phyloP scores from a whole-genome alignment of 169 alveolate species.

The Amoebophrya sp. region DNA sequence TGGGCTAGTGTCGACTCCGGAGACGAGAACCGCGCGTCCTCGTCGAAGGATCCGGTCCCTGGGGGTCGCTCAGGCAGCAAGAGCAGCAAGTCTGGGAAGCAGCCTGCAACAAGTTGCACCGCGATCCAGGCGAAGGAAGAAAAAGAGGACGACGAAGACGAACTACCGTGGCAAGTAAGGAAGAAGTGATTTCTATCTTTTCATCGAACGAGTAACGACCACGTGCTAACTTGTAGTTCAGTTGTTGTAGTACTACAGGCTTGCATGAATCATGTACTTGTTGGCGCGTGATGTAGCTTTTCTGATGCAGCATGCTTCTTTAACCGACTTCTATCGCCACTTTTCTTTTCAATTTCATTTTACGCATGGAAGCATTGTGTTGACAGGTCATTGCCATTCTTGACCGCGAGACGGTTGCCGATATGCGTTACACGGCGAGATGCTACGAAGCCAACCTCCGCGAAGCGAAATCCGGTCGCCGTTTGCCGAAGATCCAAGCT shows the following conservation, averaged over 20 bases:
- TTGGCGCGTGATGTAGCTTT: too few relatives aligned
- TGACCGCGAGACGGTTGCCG: slow-evolving; percentile 18
- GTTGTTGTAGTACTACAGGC: not conserved
- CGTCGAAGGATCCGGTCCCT: not conserved
- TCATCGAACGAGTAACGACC: not conserved
- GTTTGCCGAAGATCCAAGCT: not conserved
- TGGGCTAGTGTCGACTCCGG: not conserved
- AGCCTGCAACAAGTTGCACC: not conserved
- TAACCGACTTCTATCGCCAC: too few relatives aligned
- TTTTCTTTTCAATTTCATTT: too few relatives aligned
- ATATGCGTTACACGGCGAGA: slow-evolving; percentile 28
- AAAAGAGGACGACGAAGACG: slow-evolving; percentile 22
- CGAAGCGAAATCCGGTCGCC: not conserved
- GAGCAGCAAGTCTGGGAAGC: not conserved
- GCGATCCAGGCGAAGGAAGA: not conserved
- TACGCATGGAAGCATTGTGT: too few relatives aligned
- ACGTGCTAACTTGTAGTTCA: not conserved
- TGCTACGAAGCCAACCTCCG: slow-evolving; percentile 13
- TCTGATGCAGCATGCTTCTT: too few relatives aligned
- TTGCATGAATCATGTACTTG: not conserved
- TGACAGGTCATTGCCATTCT: slow-evolving; percentile 18
- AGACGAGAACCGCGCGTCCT: not conserved
- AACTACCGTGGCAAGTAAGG: slow-evolving; percentile 13
- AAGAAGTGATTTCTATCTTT: not conserved
- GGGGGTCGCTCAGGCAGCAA: slow-evolving; percentile 18